A percentile compares a stretch with the other conserved stretches of the same genome.
Conservation (phyloP, 305 asterid species). For the Solanum aculeatissimum region DNA sequence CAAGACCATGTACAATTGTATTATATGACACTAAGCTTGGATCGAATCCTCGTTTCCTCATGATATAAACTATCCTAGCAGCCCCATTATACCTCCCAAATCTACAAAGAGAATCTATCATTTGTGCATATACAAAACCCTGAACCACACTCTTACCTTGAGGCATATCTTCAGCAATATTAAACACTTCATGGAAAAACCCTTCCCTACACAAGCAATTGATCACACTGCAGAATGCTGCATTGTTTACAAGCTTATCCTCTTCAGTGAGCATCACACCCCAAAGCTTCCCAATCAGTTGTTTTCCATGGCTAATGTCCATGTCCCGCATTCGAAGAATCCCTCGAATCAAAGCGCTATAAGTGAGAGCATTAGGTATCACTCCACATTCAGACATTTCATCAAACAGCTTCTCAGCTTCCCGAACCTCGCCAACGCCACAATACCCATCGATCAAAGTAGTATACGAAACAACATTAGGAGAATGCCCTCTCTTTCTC, state of each 20-base stretch:
- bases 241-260: conserved; percentile 30
- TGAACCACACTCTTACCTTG: conserved; percentile 46
- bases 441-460: conserved; percentile 60
- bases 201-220: conserved; percentile 69
- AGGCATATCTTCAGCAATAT: conserved; percentile 67
- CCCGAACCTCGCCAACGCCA: conserved; percentile 21
- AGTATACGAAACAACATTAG: conserved; percentile 61
- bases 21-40: conserved; percentile 60
- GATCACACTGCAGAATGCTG: conserved; percentile 52
- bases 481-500: conserved; percentile 48
- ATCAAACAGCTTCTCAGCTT: conserved; percentile 56
- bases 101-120: conserved; percentile 64
- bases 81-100: conserved; percentile 73
- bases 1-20: conserved; percentile 60
- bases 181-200: conserved; percentile 55
- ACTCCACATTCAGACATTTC: conserved; percentile 61
- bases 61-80: conserved; percentile 72
- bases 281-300: conserved; percentile 39
- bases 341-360: conserved; percentile 45
- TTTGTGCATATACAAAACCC: conserved; percentile 57
- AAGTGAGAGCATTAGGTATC: conserved; percentile 44
- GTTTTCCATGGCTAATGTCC: conserved; percentile 33
- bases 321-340: conserved; percentile 35
- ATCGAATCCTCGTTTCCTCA: conserved; percentile 56
- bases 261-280: conserved; percentile 28